Evolutionary conservation across 2,329 filamentous ascomycete genomes (phyloP).

Genomic region (Trichocomaceae sp.): DNA sequence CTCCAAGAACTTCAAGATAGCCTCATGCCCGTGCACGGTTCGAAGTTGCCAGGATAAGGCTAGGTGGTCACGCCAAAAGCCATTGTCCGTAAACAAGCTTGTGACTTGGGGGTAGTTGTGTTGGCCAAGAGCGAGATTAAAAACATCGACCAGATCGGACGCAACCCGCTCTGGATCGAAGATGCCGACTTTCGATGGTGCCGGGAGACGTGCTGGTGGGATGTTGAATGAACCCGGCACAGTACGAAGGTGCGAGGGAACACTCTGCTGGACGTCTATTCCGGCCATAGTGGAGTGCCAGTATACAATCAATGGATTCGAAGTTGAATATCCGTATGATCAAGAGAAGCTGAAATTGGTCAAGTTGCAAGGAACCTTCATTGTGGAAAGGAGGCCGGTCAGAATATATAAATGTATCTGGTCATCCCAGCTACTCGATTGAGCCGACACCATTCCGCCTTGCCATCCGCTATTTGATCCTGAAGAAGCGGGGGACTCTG

Average conservation of each 20-base stretch:
- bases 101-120: conserved; percentile 30
- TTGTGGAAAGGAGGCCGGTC: background rate
- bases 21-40: conserved; percentile 44
- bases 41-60: conserved; percentile 51
- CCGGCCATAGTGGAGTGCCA: background rate
- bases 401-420: background rate
- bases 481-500: background rate
- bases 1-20: conserved; percentile 23
- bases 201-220: conserved; percentile 39
- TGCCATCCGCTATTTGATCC: background rate
- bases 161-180: conserved; percentile 38
- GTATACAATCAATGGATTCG: background rate
- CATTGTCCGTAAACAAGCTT: conserved; percentile 44
- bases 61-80: conserved; percentile 56
- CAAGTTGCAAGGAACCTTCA: background rate
- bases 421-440: background rate
- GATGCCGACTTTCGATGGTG: conserved; percentile 22
- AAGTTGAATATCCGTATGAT: background rate
- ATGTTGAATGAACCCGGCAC: conserved; percentile 52
- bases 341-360: background rate
- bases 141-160: conserved; percentile 27
- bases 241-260: conserved; percentile 22
- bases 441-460: background rate
- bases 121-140: conserved; percentile 35
- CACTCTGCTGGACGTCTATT: background rate